Evolutionary conservation across 176 grass and related monocot genomes (phyloP).

Genomic region (Bolboschoenus planiculmis): DNA sequence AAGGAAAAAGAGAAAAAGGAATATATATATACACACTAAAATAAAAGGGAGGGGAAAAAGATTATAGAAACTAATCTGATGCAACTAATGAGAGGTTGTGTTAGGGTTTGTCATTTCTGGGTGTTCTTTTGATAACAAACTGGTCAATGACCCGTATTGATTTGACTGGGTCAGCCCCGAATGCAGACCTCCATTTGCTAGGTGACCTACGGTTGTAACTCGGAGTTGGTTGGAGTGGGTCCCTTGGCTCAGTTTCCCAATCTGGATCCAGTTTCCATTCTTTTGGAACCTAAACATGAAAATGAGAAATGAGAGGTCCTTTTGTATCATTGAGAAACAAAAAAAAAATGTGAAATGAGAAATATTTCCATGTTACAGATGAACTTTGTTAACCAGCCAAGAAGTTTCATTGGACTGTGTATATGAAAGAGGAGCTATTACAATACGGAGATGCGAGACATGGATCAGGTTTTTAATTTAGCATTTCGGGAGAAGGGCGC

Average conservation of each 20-base stretch:
- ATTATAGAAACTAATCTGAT: neutral
- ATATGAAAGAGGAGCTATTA: neutral
- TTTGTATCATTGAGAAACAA: neutral
- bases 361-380: neutral
- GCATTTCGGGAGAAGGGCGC: neutral
- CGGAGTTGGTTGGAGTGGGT: conserved; percentile 46
- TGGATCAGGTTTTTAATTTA: neutral
- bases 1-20: neutral
- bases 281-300: conserved; percentile 63
- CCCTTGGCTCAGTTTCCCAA: conserved; percentile 79
- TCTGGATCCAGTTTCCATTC: conserved; percentile 95
- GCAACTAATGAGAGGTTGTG: conserved; percentile 7
- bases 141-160: conserved; percentile 54
- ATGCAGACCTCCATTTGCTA: conserved; percentile 78
- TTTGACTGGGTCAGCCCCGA: conserved; percentile 47
- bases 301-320: neutral
- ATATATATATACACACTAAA: conserved; percentile 1
- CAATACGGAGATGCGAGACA: neutral
- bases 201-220: conserved; percentile 71
- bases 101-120: neutral
- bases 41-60: neutral
- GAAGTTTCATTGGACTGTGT: neutral
- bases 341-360: neutral
- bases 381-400: neutral
- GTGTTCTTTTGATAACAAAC: conserved; percentile 62